Evolutionary conservation across 2,329 filamentous ascomycete genomes (phyloP).

Genomic region (Exophiala xenobiotica): DNA sequence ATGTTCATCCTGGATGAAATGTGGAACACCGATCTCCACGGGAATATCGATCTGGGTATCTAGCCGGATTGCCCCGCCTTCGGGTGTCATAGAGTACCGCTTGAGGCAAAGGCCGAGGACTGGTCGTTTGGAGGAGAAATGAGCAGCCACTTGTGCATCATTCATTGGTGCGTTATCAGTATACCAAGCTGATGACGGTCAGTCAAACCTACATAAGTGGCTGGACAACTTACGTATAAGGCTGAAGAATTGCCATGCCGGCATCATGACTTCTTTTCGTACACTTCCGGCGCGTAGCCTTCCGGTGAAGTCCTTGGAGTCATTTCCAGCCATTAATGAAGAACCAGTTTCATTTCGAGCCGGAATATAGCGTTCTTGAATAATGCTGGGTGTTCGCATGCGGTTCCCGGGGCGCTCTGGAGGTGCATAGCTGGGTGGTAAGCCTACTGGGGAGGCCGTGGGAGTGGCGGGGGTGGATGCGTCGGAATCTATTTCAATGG

Average conservation of each 20-base stretch:
- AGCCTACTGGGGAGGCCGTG: conserved; percentile 32
- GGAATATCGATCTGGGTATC: conserved; percentile 91
- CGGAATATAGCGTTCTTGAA: conserved; percentile 46
- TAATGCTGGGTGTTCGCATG: conserved; percentile 42
- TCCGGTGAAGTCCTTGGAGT: conserved; percentile 34
- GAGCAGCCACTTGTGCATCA: conserved; percentile 80
- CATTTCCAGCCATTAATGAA: conserved; percentile 34
- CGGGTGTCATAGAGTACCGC: conserved; percentile 73
- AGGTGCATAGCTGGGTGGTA: conserved; percentile 32
- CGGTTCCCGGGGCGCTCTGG: conserved; percentile 28
- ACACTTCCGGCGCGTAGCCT: conserved; percentile 43
- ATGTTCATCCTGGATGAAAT: conserved; percentile 82
- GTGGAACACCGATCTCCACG: conserved; percentile 75
- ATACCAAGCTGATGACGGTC: conserved; percentile 71
- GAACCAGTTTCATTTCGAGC: conserved; percentile 45
- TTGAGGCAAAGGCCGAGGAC: conserved; percentile 92
- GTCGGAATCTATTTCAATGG: conserved; percentile 38
- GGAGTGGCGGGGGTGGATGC: conserved; percentile 33
- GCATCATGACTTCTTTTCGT: conserved; percentile 85
- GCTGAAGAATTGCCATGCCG: conserved; percentile 96
- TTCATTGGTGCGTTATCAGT: conserved; percentile 63
- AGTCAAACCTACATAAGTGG: conserved; percentile 37
- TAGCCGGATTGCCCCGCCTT: conserved; percentile 68
- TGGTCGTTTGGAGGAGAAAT: conserved; percentile 78
- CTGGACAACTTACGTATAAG: conserved; percentile 72